Conservation (phyloP, 352 stramenopile genomes). For the Peronospora farinosa region DNA sequence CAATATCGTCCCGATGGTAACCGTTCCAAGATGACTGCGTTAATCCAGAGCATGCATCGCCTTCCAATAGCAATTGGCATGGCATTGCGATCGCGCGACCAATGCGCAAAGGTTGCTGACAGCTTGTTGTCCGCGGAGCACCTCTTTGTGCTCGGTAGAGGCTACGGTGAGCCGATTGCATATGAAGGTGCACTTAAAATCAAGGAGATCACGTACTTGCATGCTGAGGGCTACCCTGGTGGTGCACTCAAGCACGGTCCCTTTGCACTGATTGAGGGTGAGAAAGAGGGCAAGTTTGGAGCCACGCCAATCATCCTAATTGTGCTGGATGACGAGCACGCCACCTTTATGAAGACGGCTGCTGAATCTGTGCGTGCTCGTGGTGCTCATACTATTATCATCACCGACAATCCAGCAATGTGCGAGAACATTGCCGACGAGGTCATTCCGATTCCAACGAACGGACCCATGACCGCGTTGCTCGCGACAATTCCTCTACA, state of each 20-base stretch:
- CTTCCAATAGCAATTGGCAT: slow-evolving; percentile 98
- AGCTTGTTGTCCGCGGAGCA: slow-evolving; percentile 88
- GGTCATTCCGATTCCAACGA: slow-evolving; percentile 94
- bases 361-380: slow-evolving; percentile 95
- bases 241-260: slow-evolving; percentile 98
- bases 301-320: slow-evolving; percentile 96
- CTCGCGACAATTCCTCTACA: slow-evolving; percentile 95
- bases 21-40: slow-evolving; percentile 74
- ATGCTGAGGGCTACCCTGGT: slow-evolving; percentile 96
- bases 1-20: slow-evolving; percentile 85
- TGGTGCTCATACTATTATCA: slow-evolving; percentile 95
- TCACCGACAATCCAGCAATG: slow-evolving; percentile 94
- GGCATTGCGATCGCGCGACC: slow-evolving; percentile 89
- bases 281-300: slow-evolving; percentile 91
- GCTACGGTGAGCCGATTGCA: slow-evolving; percentile 91
- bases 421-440: slow-evolving; percentile 90
- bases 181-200: slow-evolving; percentile 98
- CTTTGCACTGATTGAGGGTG: slow-evolving; percentile 96
- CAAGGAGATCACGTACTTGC: slow-evolving; percentile 98
- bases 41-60: slow-evolving; percentile 94
- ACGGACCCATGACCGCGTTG: slow-evolving; percentile 94
- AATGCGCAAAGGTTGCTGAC: slow-evolving; percentile 88
- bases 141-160: slow-evolving; percentile 93
- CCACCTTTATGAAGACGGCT: slow-evolving; percentile 92
- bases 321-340: slow-evolving; percentile 95